Percentiles rank a stretch among this genome's conserved stretches.
Conservation (phyloP, 768 basidiomycete genomes). For the Pleurotus salmoneostramineus region DNA sequence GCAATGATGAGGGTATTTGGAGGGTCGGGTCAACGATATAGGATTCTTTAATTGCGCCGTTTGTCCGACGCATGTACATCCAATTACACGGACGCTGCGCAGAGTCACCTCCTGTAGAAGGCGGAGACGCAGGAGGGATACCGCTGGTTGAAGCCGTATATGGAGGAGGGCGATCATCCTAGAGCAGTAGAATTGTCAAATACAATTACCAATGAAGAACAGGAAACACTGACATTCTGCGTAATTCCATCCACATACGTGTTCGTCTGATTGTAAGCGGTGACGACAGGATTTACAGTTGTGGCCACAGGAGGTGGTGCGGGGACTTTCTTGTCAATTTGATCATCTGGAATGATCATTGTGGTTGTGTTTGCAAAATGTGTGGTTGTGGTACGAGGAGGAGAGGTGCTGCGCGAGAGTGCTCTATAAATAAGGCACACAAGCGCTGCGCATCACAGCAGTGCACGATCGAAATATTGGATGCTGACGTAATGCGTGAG, state of each 20-base stretch:
- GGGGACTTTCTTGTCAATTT: neutral
- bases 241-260: neutral
- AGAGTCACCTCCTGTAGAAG: neutral
- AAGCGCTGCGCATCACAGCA: too few species aligned
- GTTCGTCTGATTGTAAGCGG: neutral
- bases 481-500: too few species aligned
- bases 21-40: slow-evolving; percentile 39
- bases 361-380: neutral
- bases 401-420: too few species aligned
- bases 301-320: neutral
- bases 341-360: slow-evolving; percentile 5
- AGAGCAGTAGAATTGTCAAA: neutral
- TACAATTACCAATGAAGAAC: neutral
- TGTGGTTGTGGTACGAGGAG: neutral
- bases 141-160: neutral
- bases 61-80: slow-evolving; percentile 14
- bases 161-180: neutral
- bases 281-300: neutral
- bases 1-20: slow-evolving; percentile 29
- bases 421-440: too few species aligned
- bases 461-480: too few species aligned
- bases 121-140: neutral
- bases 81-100: slow-evolving; percentile 8
- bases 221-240: neutral
- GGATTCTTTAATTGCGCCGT: slow-evolving; percentile 26